phyloP scores from a whole-genome alignment of 108 stramenopile species.

The Skeletonema costatum region DNA sequence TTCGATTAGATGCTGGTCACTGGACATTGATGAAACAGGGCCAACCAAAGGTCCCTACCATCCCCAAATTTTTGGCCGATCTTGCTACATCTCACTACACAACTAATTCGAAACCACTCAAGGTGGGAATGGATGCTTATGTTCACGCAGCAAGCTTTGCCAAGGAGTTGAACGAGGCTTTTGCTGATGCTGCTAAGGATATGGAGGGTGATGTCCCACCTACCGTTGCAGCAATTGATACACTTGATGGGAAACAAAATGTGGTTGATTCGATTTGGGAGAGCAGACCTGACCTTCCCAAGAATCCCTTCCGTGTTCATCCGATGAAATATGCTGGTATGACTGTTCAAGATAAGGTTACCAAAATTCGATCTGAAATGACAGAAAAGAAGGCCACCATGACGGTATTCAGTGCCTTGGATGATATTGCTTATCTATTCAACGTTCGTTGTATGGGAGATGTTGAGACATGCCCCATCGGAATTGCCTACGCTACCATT shows the following conservation, averaged over 20 bases:
- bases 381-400: constrained; percentile 76
- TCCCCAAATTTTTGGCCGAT: constrained; percentile 66
- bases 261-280: constrained; percentile 93
- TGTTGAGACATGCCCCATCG: constrained; percentile 88
- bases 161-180: constrained; percentile 68
- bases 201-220: constrained; percentile 7
- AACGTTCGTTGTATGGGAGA: constrained; percentile 93
- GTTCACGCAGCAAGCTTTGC: constrained; percentile 83
- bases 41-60: constrained; percentile 66
- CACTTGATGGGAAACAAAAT: constrained; percentile 62
- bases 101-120: constrained; percentile 24
- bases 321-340: constrained; percentile 91
- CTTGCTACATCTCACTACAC: constrained; percentile 47
- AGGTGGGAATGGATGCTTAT: constrained; percentile 82
- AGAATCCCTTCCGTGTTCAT: constrained; percentile 86
- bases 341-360: constrained; percentile 79
- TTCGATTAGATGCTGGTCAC: constrained; percentile 64
- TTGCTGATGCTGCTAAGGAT: constrained; percentile 56
- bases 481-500: constrained; percentile 91
- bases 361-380: constrained; percentile 72
- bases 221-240: constrained; percentile 62
- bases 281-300: constrained; percentile 77
- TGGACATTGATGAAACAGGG: constrained; percentile 90
- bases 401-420: constrained; percentile 88
- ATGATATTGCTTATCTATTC: constrained; percentile 96